Evolutionary conservation across 768 basidiomycete species (phyloP).

Genomic region (Suillus subaureus): DNA sequence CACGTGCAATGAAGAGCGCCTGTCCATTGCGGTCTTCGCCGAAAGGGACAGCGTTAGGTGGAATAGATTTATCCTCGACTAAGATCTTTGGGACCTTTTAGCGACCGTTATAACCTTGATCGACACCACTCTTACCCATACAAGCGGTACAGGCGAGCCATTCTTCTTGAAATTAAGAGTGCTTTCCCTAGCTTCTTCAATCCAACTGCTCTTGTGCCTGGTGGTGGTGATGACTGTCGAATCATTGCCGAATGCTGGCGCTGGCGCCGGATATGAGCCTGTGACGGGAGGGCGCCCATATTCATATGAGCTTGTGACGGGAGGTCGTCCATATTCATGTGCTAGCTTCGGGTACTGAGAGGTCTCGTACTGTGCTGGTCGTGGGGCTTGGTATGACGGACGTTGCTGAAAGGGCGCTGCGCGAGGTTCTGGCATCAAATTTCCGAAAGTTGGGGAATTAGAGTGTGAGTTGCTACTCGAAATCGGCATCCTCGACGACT

Average conservation of each 20-base stretch:
- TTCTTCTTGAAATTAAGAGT: slow-evolving; percentile 12
- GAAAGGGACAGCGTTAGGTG: slow-evolving; percentile 31
- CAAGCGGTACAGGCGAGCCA: slow-evolving; percentile 30
- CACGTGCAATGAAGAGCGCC: slow-evolving; percentile 29
- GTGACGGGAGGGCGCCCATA: not conserved
- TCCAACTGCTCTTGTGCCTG: not conserved
- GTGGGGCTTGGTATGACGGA: not conserved
- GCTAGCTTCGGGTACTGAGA: not conserved
- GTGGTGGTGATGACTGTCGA: not conserved
- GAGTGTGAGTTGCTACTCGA: not conserved
- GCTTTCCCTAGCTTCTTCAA: slow-evolving; percentile 6
- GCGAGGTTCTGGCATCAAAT: slow-evolving; percentile 1
- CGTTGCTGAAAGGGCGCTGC: not conserved
- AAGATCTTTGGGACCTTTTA: slow-evolving; percentile 20
- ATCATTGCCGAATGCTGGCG: not conserved
- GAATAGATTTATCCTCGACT: slow-evolving; percentile 28
- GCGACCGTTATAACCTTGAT: not conserved
- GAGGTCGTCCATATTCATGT: not conserved
- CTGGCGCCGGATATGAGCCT: not conserved
- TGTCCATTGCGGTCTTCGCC: slow-evolving; percentile 26
- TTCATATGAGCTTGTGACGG: not conserved
- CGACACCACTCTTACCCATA: slow-evolving; percentile 22
- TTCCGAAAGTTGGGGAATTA: not conserved
- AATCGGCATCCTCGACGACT: not conserved
- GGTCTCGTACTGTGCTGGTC: not conserved